A percentile compares a stretch with the other conserved stretches of the same genome.
Conservation (phyloP, 192 early-diverging fungal species). For the Coemansia asiatica region DNA sequence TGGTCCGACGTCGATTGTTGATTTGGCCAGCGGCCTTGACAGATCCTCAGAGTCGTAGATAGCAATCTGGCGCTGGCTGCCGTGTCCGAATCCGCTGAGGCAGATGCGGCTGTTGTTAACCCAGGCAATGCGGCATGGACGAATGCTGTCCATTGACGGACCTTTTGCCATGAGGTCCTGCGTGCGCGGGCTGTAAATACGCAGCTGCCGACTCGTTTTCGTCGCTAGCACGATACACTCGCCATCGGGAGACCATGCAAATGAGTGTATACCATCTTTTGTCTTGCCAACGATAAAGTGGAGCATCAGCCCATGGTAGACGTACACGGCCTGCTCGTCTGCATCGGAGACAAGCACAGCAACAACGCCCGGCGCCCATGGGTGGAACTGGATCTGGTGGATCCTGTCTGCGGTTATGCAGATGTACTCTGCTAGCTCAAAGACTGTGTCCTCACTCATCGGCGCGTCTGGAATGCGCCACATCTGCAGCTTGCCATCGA, state of each 20-base stretch:
- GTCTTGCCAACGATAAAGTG: conserved; percentile 36
- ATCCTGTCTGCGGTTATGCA: conserved; percentile 40
- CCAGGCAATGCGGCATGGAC: conserved; percentile 70
- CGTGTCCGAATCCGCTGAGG: conserved; percentile 73
- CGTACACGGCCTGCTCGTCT: conserved; percentile 24
- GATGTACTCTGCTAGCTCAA: conserved; percentile 46
- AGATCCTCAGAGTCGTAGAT: conserved; percentile 55
- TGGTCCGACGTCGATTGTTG: conserved; percentile 71
- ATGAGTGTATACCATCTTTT: conserved; percentile 36
- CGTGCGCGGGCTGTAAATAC: conserved; percentile 62
- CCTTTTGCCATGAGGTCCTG: conserved; percentile 63
- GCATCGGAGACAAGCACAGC: conserved; percentile 34
- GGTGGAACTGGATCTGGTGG: conserved; percentile 46
- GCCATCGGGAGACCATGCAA: conserved; percentile 69
- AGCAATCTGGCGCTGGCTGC: conserved; percentile 70
- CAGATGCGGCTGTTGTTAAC: conserved; percentile 56
- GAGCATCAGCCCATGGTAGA: conserved; percentile 40
- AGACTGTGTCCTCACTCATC: conserved; percentile 20
- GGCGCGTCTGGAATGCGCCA: conserved; percentile 42
- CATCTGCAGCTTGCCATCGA: conserved; percentile 39
- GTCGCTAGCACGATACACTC: conserved; percentile 63
- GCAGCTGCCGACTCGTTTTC: conserved; percentile 65
- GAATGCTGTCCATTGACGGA: conserved; percentile 65
- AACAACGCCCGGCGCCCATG: conserved; percentile 31
- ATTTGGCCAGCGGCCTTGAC: conserved; percentile 41